Conservation (phyloP, 2,329 filamentous ascomycete species). For the Periconia sp. region DNA sequence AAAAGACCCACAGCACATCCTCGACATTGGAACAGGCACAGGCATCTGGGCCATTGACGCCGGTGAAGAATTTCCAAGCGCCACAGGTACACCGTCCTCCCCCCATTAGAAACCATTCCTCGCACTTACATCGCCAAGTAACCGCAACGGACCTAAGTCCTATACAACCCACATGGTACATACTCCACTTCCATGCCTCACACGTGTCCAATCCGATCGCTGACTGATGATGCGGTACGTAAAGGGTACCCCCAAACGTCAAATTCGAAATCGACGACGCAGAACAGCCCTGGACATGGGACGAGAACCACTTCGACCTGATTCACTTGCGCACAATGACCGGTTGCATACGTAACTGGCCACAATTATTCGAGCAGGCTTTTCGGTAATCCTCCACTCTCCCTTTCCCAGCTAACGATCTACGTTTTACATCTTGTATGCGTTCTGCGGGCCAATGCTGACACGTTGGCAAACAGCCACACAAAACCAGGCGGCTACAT, state of each 20-base stretch:
- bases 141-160: slow-evolving; percentile 43
- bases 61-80: slow-evolving; percentile 30
- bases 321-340: slow-evolving; percentile 21
- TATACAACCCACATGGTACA: slow-evolving; percentile 38
- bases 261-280: slow-evolving; percentile 39
- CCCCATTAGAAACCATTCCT: not conserved
- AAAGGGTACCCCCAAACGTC: slow-evolving; percentile 31
- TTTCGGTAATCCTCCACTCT: not conserved
- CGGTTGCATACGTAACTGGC: slow-evolving; percentile 20
- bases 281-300: slow-evolving; percentile 34
- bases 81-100: slow-evolving; percentile 5
- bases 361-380: slow-evolving; percentile 13
- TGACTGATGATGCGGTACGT: slow-evolving; percentile 8
- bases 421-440: slow-evolving; percentile 38
- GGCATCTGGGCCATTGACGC: slow-evolving; percentile 46
- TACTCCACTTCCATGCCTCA: not conserved
- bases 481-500: slow-evolving; percentile 34
- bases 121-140: slow-evolving; percentile 4
- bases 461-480: too few species aligned
- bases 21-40: slow-evolving; percentile 39
- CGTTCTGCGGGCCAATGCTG: slow-evolving; percentile 56
- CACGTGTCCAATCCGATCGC: not conserved
- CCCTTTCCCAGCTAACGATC: not conserved
- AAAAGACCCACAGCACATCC: slow-evolving; percentile 30
- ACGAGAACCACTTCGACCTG: slow-evolving; percentile 16